Base-by-base conservation (phyloP, 108 stramenopile genomes). In the Schizochytrium sp. region DNA sequence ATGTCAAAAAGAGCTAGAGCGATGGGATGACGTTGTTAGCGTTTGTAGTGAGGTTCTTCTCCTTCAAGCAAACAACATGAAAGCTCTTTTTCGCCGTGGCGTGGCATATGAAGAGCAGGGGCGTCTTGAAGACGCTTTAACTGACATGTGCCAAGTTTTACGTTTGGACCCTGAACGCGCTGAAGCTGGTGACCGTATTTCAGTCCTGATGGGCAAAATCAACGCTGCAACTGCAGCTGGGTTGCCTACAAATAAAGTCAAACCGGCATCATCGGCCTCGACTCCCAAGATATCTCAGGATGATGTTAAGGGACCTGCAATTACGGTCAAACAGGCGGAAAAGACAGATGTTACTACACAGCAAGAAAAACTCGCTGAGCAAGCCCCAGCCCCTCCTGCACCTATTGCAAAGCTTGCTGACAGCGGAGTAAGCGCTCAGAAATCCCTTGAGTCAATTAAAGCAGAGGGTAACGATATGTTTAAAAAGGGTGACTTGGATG, bases 101-200 rank as follows among this genome's bases (percentile, higher is more conserved):
- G 53, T 83, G 2, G 76, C 76, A n/a, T n/a, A 38, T 2, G 76
- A 83, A 53, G 76, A 83, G 47, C 76, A 55, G 7, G 76, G 76
- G 53, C 47, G 53, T 8, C 28, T 83, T 3, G 76, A 83, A 53
- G 50, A 5, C 17, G 76, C 76, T 0, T 28, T 83, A 10, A 17
- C 49, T 5, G 76, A 83, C 76, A 83, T 55, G 76, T 83, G 76
- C 47, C 76, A 83, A 50, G 1, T 83, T 42, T 40, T 83, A n/a
- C 76, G 76, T 7, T 53, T 83, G 50, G 76, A 83, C 5, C 76
- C 76, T 10, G 76, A 83, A 53, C 76, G 76, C 53, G 53, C 50
- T 53, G 76, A 83, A 53, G 76, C 76, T 40, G 76, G 76, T 53
- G 76, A 83, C 15, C 76, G 76, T 38, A 83, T 83, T 83, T 46